Conservation (phyloP, 2,329 filamentous ascomycete species). For the Conoideocrella luteorostrata region DNA sequence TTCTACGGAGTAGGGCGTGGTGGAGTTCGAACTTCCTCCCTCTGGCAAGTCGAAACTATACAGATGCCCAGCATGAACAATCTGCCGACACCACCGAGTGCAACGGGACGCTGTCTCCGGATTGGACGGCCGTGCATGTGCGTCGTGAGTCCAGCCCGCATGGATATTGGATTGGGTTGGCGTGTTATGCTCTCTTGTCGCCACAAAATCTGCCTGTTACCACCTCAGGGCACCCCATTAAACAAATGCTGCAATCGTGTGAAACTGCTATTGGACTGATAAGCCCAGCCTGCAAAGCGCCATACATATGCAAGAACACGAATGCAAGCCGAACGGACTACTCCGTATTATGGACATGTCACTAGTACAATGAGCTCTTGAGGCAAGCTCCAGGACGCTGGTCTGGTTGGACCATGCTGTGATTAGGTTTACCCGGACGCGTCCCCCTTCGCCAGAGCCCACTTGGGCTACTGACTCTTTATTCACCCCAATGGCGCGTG, state of each 20-base stretch:
- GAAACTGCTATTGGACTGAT: constrained; percentile 2
- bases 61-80: no score
- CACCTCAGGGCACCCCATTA: not conserved
- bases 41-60: no score
- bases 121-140: no score
- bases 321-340: not conserved
- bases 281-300: not conserved
- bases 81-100: no score
- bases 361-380: no score
- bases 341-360: no score
- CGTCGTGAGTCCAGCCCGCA: not conserved
- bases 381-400: not conserved
- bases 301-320: not conserved
- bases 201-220: not conserved
- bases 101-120: no score
- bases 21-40: no score
- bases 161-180: no score
- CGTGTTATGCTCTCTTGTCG: not conserved
- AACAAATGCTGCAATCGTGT: not conserved
- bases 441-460: not conserved
- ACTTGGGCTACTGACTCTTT: not conserved
- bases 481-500: not conserved
- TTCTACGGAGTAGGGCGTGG: no score
- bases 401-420: not conserved
- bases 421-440: not conserved